Percentiles rank a stretch among this genome's conserved stretches.
Conservation (phyloP, 2,329 filamentous ascomycete species). For the Epichloe amarillans region DNA sequence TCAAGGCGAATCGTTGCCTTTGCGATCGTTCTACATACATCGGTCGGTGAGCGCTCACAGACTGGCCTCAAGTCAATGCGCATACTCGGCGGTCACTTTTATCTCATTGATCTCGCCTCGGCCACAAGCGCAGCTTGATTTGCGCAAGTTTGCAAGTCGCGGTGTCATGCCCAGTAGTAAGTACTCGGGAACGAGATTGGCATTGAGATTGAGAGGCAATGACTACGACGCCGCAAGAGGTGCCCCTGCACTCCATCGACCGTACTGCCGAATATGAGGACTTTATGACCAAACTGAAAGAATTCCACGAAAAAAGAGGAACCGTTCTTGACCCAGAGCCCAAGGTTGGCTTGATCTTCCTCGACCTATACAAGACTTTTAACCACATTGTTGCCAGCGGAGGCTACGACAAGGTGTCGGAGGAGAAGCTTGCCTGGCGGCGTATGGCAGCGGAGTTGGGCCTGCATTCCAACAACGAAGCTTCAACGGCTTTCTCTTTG, state of each 20-base stretch:
- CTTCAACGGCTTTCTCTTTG: slow-evolving; percentile 73
- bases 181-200: not conserved
- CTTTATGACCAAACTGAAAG: slow-evolving; percentile 60
- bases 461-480: slow-evolving; percentile 58
- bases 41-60: not conserved
- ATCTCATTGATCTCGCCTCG: not conserved
- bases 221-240: slow-evolving; percentile 20
- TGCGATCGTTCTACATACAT: slow-evolving; percentile 10
- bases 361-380: slow-evolving; percentile 70
- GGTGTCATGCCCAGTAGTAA: not conserved
- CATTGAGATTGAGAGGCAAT: slow-evolving; percentile 4
- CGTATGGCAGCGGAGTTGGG: slow-evolving; percentile 65
- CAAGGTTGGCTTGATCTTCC: slow-evolving; percentile 61
- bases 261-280: slow-evolving; percentile 59
- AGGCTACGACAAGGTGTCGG: slow-evolving; percentile 75
- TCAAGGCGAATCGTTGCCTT: slow-evolving; percentile 9
- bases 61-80: slow-evolving; percentile 1
- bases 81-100: not conserved
- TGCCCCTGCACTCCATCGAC: slow-evolving; percentile 35
- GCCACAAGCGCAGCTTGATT: not conserved
- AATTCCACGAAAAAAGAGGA: slow-evolving; percentile 67
- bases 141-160: slow-evolving; percentile 1
- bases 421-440: slow-evolving; percentile 77
- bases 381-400: slow-evolving; percentile 63
- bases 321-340: slow-evolving; percentile 69